Evolutionary conservation across 129 eudicot species (phyloP), one percentile per base, ranked within the genome.

Genomic region (Centaurea solstitialis): DNA sequence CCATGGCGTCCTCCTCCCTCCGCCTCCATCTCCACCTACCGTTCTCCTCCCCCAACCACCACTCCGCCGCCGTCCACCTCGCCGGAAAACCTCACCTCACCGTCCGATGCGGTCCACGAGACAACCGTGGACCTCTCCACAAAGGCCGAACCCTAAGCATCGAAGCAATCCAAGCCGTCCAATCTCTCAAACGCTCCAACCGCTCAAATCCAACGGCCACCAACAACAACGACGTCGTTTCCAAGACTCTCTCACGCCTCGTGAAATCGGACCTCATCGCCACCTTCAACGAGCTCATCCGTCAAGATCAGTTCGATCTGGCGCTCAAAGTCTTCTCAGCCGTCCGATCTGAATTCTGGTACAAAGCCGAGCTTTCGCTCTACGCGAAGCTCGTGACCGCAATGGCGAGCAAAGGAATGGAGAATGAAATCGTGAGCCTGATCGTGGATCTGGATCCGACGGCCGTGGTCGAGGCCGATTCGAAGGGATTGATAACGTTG

Each of bases 101-200:
- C 5, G 20, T 88, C 21, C 92, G 81, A 22, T 89, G 94, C 87
- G 99, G 99, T 41, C 97, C 97, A 67, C 88, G 99, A 1, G 86
- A 77, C 84, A 90, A 89, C 85, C 97, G 99, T 23, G 93, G 95
- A 9, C 97, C 99, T 15, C 90, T 95, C 6, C 68, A 81, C 67
- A 90, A 88, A 69, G 99, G 99, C 82, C 94, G 99, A 7, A 77
- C 85, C 4, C 82, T 92, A 23, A 86, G 90, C 93, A 87, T 83
- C 28, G 99, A 92, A 76, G 94, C 99, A 80, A 95, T 95, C 80
- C 97, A 90, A 76, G 97, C 94, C 62, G 91, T 95, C 69, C 99
- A 95, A 79, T 66, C 97, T 61, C 97, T 95, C 79, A 95, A 95
- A 77, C 88, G 97, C 15, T 91, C 97, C 35, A 85, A 87, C 79